Conservation (phyloP, 441 rosid species). For the Iberis amara region DNA sequence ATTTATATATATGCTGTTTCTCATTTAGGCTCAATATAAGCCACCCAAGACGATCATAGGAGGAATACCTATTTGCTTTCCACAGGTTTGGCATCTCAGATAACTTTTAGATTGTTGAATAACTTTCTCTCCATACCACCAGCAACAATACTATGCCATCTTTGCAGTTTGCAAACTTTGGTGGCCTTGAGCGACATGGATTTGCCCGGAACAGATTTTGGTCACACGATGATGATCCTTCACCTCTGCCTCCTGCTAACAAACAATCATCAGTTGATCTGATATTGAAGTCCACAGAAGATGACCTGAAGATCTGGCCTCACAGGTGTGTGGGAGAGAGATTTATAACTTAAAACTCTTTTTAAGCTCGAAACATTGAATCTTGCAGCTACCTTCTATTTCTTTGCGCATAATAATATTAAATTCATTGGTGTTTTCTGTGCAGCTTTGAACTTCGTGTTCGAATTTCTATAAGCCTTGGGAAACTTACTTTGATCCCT, state of each 20-base stretch:
- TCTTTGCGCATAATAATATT: too few relatives aligned
- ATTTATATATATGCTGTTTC: not conserved
- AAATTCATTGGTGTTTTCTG: too few relatives aligned
- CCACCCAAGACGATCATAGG: conserved; percentile 49
- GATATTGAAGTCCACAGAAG: conserved; percentile 44
- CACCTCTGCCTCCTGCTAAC: conserved; percentile 45
- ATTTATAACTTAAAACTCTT: too few relatives aligned
- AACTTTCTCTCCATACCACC: not conserved
- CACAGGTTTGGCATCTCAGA: conserved; percentile 38
- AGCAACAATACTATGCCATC: too few relatives aligned
- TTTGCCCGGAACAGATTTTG: conserved; percentile 50
- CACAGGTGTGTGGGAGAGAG: conserved; percentile 34
- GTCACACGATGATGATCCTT: conserved; percentile 48
- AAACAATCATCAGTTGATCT: conserved; percentile 46
- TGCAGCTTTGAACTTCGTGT: conserved; percentile 61
- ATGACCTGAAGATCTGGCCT: conserved; percentile 51
- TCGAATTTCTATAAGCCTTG: conserved; percentile 45
- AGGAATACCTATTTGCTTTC: conserved; percentile 52
- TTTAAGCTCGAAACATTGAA: too few relatives aligned
- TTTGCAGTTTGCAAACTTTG: conserved; percentile 46
- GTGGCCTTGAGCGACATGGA: conserved; percentile 54
- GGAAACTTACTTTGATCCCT: conserved; percentile 53
- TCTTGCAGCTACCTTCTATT: too few relatives aligned
- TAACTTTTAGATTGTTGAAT: not conserved
- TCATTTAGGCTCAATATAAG: conserved; percentile 39